A percentile compares a stretch with the other conserved stretches of the same genome.
These are phyloP conservation scores for Kipferlia bialata DNA, from an alignment of 78 protist genomes.

Conservation along the genomic window DNA sequence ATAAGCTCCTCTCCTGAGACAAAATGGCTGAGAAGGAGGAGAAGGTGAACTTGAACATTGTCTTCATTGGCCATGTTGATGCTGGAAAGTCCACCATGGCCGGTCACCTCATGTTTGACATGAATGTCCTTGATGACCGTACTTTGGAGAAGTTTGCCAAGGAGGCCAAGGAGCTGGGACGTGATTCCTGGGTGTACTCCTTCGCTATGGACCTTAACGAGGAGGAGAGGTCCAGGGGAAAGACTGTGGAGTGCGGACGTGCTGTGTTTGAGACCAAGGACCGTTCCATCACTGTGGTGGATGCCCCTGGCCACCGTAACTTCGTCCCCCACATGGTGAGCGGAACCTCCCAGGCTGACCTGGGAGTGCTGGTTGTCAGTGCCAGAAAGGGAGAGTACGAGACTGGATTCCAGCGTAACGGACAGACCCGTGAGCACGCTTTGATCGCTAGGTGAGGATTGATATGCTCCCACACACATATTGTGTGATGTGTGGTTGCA, in stretches of 20 bases:
- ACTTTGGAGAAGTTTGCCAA: slow-evolving; percentile 76
- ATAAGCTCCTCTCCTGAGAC: too few relatives aligned
- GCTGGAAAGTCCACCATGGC: slow-evolving; percentile 86
- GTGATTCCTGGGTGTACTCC: slow-evolving; percentile 81
- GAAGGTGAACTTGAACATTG: not conserved
- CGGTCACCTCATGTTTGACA: slow-evolving; percentile 60
- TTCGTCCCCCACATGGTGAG: slow-evolving; percentile 92
- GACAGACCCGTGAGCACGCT: slow-evolving; percentile 86
- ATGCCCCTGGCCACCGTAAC: slow-evolving; percentile 88
- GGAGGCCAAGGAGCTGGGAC: slow-evolving; percentile 79
- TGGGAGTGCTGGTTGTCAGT: slow-evolving; percentile 81
- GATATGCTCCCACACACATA: too few relatives aligned
- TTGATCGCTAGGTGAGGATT: too few relatives aligned
- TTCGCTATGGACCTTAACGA: slow-evolving; percentile 78
- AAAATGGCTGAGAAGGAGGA: not conserved
- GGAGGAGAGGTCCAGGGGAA: slow-evolving; percentile 79
- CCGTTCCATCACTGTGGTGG: slow-evolving; percentile 75
- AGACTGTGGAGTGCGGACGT: slow-evolving; percentile 73
- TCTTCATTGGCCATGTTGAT: slow-evolving; percentile 44
- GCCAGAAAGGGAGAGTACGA: slow-evolving; percentile 91
- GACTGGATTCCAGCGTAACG: slow-evolving; percentile 91
- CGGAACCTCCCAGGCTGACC: slow-evolving; percentile 95
- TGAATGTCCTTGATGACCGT: slow-evolving; percentile 82
- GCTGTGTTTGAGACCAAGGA: slow-evolving; percentile 72
- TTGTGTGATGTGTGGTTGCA: too few relatives aligned